Base-by-base conservation (phyloP, 2,329 filamentous ascomycete genomes). In the Pseudogymnoascus sp. region DNA sequence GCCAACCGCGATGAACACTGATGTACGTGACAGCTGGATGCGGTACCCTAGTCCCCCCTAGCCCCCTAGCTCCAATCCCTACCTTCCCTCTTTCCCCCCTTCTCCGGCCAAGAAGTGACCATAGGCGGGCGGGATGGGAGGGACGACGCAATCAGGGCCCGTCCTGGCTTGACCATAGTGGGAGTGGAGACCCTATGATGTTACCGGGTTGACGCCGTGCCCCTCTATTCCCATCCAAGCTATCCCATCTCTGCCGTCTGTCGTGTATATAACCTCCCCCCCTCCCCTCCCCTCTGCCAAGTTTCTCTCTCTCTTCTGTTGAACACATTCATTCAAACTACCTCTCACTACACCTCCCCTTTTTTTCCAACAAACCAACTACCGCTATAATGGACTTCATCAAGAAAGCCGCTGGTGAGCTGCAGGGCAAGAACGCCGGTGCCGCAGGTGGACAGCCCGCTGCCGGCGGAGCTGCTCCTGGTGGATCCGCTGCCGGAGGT, bases 311-410 rank as follows among this genome's bases (percentile, higher is more conserved):
- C 4, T 35, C 34, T 32, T 32, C 30, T 32, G 30, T 32, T 22
- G 22, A 22, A 32, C 30, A 32, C 30, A 32, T 9, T 32, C 30
- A 32, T 32, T 32, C 30, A 7, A 3, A 32, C 30, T 9, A 32
- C 30, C 30, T 32, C 30, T 32, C 30, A n/a, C 30, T 8, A 32
- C 2, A 32, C 6, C 32, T 34, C 9, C 2, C 32, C n/a, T 38
- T 4, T 20, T 9, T 20, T 8, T 38, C 16, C 11, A 43, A 43
- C 20, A n/a, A 43, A 18, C 39, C 11, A 43, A 5, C 8, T 11
- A 20, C 38, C 28, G 18, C 30, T 3, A 58, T 7, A 60, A 70
- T 70, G 69, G 67, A 70, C 66, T 70, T 70, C 66, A 38, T 70
- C 63, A 70, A 69, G 62, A 69, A 70, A 50, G 68, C 63, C 28